phyloP scores from a whole-genome alignment of 129 eudicot species.

The Arctium minus region DNA sequence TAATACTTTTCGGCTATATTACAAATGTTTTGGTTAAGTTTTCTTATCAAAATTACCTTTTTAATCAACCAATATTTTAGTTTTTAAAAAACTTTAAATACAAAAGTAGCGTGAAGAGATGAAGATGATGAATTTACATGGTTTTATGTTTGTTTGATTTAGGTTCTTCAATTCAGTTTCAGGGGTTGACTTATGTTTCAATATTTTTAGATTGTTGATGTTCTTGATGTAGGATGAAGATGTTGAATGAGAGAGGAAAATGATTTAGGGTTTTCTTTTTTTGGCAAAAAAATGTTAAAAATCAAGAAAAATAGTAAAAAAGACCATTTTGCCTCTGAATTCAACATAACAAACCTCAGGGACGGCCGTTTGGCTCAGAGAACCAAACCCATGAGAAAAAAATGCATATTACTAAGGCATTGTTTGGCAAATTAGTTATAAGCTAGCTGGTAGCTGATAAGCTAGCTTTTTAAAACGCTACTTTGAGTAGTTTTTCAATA shows the following conservation, averaged over 20 bases:
- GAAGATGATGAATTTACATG: not conserved
- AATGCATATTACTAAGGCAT: too few relatives aligned
- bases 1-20: not conserved
- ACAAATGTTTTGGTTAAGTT: not conserved
- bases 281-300: not conserved
- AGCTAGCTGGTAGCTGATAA: too few relatives aligned
- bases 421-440: too few relatives aligned
- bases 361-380: not conserved
- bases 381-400: too few relatives aligned
- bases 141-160: not conserved
- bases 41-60: not conserved
- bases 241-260: not conserved
- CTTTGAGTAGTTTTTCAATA: too few relatives aligned
- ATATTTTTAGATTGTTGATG: not conserved
- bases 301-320: not conserved
- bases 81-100: too few relatives aligned
- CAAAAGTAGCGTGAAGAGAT: not conserved
- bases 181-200: not conserved
- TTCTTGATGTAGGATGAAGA: not conserved
- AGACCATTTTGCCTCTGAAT: not conserved
- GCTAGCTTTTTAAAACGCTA: too few relatives aligned
- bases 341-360: too few relatives aligned
- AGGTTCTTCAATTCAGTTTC: not conserved
- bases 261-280: not conserved
- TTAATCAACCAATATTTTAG: not conserved